Conservation (phyloP, 139 green algal species). For the Pleodorina starrii region DNA sequence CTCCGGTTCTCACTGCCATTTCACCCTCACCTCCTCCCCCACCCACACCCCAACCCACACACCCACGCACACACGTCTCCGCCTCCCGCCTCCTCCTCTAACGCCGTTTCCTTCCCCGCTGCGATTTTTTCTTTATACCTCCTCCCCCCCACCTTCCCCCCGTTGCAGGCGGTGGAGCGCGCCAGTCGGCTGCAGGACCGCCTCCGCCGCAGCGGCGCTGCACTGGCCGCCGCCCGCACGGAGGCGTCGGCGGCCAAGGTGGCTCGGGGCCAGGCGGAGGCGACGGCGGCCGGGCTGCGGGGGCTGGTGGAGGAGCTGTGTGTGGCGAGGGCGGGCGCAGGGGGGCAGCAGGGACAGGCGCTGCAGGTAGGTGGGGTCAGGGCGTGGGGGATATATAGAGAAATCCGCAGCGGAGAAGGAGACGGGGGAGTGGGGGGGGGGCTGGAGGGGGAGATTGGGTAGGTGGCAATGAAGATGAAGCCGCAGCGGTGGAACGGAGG, state of each 20-base stretch:
- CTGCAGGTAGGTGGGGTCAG: slow-evolving; percentile 32
- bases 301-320: slow-evolving; percentile 26
- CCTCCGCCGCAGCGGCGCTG: slow-evolving; percentile 30
- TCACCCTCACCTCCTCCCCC: no score
- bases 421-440: neutral
- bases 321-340: neutral
- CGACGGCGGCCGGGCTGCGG: neutral
- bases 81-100: no score
- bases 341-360: slow-evolving; percentile 27
- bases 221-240: neutral
- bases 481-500: no score
- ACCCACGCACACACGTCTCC: no score
- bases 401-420: no score
- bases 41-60: no score
- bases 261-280: neutral
- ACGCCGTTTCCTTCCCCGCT: no score
- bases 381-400: no score
- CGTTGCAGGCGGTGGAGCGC: neutral
- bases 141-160: neutral
- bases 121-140: no score
- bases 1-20: no score
- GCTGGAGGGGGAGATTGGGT: no score
- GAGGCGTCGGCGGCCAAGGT: neutral
- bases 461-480: no score
- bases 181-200: slow-evolving; percentile 33